Evolutionary conservation across 805 yeast species (phyloP).

Genomic region (Candida tallmaniae): DNA sequence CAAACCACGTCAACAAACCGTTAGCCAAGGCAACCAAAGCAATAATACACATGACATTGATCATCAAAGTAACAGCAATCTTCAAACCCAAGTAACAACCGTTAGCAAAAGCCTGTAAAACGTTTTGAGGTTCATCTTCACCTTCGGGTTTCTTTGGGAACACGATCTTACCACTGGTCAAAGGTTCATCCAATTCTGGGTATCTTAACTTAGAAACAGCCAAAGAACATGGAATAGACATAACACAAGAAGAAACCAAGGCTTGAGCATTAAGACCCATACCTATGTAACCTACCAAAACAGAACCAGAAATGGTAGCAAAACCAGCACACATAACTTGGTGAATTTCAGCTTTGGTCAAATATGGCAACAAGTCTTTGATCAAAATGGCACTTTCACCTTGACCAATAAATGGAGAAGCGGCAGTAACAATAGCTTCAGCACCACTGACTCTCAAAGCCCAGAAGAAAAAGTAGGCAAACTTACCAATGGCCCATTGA

Average conservation of each 20-base stretch:
- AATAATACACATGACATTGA: constrained; percentile 59
- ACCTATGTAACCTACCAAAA: constrained; percentile 57
- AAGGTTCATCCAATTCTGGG: constrained; percentile 55
- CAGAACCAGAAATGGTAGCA: constrained; percentile 62
- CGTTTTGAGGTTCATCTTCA: constrained; percentile 39
- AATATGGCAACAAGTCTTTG: constrained; percentile 54
- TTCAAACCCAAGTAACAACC: constrained; percentile 57
- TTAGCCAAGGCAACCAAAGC: constrained; percentile 53
- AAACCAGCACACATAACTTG: constrained; percentile 61
- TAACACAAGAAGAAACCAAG: constrained; percentile 60
- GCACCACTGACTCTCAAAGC: constrained; percentile 56
- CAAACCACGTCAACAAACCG: constrained; percentile 56
- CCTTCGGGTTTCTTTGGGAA: constrained; percentile 39
- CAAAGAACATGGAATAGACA: constrained; percentile 63
- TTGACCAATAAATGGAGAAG: constrained; percentile 62
- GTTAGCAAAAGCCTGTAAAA: constrained; percentile 52
- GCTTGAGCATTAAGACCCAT: constrained; percentile 61
- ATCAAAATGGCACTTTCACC: constrained; percentile 62
- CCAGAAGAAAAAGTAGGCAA: constrained; percentile 58
- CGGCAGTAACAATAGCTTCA: constrained; percentile 62
- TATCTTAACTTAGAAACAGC: constrained; percentile 56
- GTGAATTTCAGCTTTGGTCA: constrained; percentile 58
- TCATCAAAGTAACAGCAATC: constrained; percentile 53
- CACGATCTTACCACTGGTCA: constrained; percentile 46
- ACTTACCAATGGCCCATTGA: constrained; percentile 57